Conservation (phyloP, 1,284 basidiomycete species). For the Trichosporon sp. region DNA sequence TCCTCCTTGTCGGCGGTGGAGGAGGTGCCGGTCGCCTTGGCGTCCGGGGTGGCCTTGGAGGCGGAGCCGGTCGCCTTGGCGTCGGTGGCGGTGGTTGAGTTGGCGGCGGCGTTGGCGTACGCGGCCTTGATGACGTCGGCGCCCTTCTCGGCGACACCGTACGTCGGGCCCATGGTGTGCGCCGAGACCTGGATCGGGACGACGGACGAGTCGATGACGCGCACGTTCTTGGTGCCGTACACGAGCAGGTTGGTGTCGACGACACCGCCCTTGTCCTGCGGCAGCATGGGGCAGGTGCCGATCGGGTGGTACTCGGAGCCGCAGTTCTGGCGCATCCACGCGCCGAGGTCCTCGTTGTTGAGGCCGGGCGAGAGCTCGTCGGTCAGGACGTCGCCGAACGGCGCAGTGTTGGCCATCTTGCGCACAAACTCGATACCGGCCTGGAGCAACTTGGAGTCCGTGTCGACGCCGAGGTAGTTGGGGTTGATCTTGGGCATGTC, state of each 20-base stretch:
- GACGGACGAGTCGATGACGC: constrained; percentile 51
- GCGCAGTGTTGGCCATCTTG: constrained; percentile 22
- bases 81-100: constrained; percentile 10
- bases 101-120: constrained; percentile 29
- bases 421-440: constrained; percentile 22
- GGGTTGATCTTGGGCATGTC: constrained; percentile 60
- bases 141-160: constrained; percentile 66
- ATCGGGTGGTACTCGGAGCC: constrained; percentile 57
- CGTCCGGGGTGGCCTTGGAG: background rate
- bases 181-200: constrained; percentile 50
- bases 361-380: constrained; percentile 30
- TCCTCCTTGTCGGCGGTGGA: background rate
- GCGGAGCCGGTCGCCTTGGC: background rate
- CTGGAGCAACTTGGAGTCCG: constrained; percentile 32
- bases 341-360: background rate
- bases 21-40: background rate
- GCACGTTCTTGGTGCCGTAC: constrained; percentile 57
- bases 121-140: constrained; percentile 58
- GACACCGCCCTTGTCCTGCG: constrained; percentile 59
- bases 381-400: constrained; percentile 32
- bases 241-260: constrained; percentile 61
- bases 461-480: constrained; percentile 52
- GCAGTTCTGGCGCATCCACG: constrained; percentile 33
- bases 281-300: constrained; percentile 62
- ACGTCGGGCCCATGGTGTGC: constrained; percentile 54